phyloP scores from a whole-genome alignment of 169 alveolate genomes.

The Plasmodium relictum region DNA sequence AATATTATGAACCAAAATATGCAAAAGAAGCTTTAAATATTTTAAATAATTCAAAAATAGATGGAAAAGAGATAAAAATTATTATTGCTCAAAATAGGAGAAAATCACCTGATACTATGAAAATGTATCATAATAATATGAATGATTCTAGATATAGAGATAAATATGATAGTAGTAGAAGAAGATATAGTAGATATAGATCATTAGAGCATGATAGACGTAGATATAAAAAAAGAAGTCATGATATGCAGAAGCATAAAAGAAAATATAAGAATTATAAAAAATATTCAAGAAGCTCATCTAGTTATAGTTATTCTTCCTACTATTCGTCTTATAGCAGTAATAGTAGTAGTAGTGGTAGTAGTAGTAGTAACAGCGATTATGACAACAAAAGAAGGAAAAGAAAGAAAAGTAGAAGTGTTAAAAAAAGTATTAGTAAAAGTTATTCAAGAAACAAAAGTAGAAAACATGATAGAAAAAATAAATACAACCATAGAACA shows the following conservation, averaged over 20 bases:
- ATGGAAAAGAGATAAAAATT: conserved; percentile 90
- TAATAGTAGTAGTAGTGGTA: neutral
- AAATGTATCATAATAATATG: conserved; percentile 78
- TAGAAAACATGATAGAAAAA: neutral
- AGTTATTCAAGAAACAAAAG: neutral
- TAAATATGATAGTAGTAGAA: conserved; percentile 6
- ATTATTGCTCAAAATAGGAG: conserved; percentile 93
- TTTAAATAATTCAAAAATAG: conserved; percentile 89
- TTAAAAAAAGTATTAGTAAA: neutral
- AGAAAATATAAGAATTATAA: conserved; percentile 5
- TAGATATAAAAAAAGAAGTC: conserved; percentile 1
- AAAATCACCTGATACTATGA: conserved; percentile 92
- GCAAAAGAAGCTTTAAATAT: conserved; percentile 92
- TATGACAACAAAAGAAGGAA: neutral
- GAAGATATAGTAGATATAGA: neutral
- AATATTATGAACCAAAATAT: conserved; percentile 88
- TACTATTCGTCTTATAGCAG: conserved; percentile 28
- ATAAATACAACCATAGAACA: neutral
- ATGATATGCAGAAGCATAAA: conserved; percentile 1
- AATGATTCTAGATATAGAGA: conserved; percentile 25
- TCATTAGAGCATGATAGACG: neutral
- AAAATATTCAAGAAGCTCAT: conserved; percentile 15
- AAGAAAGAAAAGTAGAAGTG: neutral
- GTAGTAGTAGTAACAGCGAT: neutral
- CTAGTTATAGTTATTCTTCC: conserved; percentile 28